Conservation (phyloP, 148 eudicot genomes). For the Fallopia convolvulus region DNA sequence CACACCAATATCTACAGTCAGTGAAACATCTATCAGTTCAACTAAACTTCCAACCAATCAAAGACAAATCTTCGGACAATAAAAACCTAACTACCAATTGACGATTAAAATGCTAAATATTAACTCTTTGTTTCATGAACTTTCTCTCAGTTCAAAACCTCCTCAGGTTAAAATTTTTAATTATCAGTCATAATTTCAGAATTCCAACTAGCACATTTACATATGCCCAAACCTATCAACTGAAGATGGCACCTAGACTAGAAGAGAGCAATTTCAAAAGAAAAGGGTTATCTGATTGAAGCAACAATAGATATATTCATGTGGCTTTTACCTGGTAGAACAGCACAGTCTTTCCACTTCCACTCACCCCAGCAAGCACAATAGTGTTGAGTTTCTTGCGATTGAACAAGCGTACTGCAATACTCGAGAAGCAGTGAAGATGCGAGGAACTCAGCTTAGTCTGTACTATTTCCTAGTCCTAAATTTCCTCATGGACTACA, state of each 20-base stretch:
- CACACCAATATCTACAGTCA: background rate
- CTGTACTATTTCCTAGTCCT: background rate
- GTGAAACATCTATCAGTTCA: background rate
- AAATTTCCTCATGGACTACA: background rate
- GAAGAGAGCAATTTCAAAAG: background rate
- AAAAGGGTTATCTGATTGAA: background rate
- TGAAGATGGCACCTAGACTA: background rate
- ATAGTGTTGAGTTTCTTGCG: slow-evolving; percentile 61
- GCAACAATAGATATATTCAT: background rate
- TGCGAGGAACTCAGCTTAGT: background rate
- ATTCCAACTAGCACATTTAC: background rate
- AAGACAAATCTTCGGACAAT: background rate
- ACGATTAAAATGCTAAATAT: background rate
- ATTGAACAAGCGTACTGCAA: slow-evolving; percentile 67
- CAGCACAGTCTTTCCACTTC: slow-evolving; percentile 85
- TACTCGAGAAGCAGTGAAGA: background rate
- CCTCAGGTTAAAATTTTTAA: background rate
- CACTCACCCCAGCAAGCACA: slow-evolving; percentile 80
- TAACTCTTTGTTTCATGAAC: background rate
- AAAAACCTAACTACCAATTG: background rate
- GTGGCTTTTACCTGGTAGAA: slow-evolving; percentile 60
- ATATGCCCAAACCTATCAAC: background rate
- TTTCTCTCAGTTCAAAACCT: background rate
- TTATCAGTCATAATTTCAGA: background rate
- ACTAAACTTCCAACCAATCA: background rate